Evolutionary conservation across 2,329 filamentous ascomycete genomes (phyloP).

Genomic region (Thelonectria blattea): DNA sequence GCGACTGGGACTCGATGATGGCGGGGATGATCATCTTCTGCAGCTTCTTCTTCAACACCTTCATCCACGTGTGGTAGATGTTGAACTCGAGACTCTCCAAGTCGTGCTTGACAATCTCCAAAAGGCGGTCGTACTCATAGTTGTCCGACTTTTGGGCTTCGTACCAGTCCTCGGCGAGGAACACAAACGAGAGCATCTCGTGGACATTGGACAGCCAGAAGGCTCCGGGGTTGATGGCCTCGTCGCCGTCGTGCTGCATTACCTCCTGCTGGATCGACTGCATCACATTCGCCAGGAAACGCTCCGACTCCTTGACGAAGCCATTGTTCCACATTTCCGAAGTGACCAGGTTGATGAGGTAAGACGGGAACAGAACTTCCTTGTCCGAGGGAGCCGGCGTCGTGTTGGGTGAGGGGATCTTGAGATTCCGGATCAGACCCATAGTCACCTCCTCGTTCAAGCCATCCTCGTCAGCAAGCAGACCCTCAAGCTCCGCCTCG

Average conservation of each 20-base stretch:
- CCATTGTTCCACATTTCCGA: constrained; percentile 99
- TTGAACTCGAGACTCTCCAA: constrained; percentile 98
- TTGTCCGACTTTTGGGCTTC: constrained; percentile 99
- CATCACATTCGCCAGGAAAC: constrained; percentile 99
- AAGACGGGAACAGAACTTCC: constrained; percentile 97
- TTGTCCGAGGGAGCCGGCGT: constrained; percentile 94
- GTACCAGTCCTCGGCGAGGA: constrained; percentile 99
- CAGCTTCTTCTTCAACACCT: constrained; percentile 98
- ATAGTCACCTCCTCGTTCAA: constrained; percentile 97
- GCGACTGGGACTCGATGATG: constrained; percentile 97
- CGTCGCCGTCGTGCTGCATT: constrained; percentile 97
- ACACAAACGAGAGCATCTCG: constrained; percentile 99
- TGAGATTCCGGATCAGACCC: constrained; percentile 93
- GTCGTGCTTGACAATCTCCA: constrained; percentile 99
- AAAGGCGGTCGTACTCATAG: constrained; percentile 94
- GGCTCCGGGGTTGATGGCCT: constrained; percentile 94
- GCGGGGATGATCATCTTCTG: constrained; percentile 99
- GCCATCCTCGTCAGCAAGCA: constrained; percentile 93
- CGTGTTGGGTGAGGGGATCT: constrained; percentile 88
- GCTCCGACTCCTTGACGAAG: constrained; percentile 98
- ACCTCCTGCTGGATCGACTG: constrained; percentile 99
- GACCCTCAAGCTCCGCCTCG: constrained; percentile 90
- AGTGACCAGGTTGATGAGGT: constrained; percentile 97
- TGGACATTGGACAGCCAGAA: constrained; percentile 99
- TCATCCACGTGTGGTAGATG: constrained; percentile 99